A percentile compares a stretch with the other conserved stretches of the same genome.
Evolutionary conservation across 805 yeast genomes (phyloP).

Genomic region (Saccharomycopsis lassenensis): DNA sequence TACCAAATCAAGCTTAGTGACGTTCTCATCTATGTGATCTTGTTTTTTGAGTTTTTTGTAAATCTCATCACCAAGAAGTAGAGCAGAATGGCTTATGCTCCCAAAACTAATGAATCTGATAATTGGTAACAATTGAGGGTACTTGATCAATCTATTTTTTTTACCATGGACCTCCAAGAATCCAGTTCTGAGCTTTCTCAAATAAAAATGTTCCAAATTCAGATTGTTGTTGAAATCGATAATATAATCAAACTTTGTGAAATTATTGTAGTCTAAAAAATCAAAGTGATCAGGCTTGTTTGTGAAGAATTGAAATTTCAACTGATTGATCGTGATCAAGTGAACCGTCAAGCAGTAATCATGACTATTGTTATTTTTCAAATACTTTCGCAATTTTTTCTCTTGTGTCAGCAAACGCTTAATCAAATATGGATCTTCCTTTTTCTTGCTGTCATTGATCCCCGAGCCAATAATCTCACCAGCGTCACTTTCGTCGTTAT

Average conservation of each 20-base stretch:
- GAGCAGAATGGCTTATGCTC: slow-evolving; percentile 20
- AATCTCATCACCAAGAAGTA: not conserved
- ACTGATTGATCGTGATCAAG: slow-evolving; percentile 13
- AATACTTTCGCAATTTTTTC: slow-evolving; percentile 6
- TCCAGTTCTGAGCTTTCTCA: slow-evolving; percentile 22
- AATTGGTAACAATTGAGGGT: slow-evolving; percentile 25
- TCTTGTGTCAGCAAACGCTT: slow-evolving; percentile 11
- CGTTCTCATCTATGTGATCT: slow-evolving; percentile 11
- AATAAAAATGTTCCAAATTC: slow-evolving; percentile 24
- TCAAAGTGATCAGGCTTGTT: slow-evolving; percentile 8
- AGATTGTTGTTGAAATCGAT: slow-evolving; percentile 38
- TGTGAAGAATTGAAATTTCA: slow-evolving; percentile 17
- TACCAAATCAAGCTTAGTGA: not conserved
- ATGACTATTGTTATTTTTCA: slow-evolving; percentile 2
- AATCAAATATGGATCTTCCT: slow-evolving; percentile 16
- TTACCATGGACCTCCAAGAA: slow-evolving; percentile 3
- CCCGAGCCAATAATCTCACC: too few relatives aligned
- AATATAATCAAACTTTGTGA: slow-evolving; percentile 28
- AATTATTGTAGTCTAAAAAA: slow-evolving; percentile 12
- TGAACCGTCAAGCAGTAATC: slow-evolving; percentile 17
- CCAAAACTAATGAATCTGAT: slow-evolving; percentile 25
- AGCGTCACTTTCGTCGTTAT: slow-evolving; percentile 1
- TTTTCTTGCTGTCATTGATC: slow-evolving; percentile 5
- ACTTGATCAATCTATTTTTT: not conserved
- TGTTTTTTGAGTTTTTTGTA: slow-evolving; percentile 8